Percentiles rank a stretch among this genome's conserved stretches.
These are phyloP conservation scores for Aspergillus sclerotiicarbonarius DNA, from an alignment of 495 filamentous ascomycete genomes.

Conservation along the genomic window DNA sequence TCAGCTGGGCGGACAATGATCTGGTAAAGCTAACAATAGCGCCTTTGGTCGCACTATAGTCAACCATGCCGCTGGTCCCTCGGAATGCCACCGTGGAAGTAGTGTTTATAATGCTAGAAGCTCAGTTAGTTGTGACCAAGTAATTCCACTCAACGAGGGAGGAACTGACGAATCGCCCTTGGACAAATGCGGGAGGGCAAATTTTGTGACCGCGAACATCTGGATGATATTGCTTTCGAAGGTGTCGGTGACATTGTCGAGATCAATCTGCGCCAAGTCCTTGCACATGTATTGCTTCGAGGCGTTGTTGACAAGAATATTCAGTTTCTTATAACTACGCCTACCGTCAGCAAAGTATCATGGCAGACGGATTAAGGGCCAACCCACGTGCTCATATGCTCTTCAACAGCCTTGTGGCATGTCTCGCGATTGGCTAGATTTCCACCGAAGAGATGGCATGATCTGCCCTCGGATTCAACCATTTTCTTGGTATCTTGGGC, in stretches of 20 bases:
- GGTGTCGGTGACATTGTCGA: slow-evolving; percentile 48
- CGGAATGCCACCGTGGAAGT: slow-evolving; percentile 54
- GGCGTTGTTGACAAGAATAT: slow-evolving; percentile 64
- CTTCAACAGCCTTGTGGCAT: slow-evolving; percentile 48
- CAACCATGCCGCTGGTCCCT: slow-evolving; percentile 52
- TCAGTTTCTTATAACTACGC: slow-evolving; percentile 43
- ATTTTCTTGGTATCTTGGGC: slow-evolving; percentile 53
- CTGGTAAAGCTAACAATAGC: slow-evolving; percentile 61
- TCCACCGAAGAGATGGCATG: slow-evolving; percentile 47
- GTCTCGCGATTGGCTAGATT: slow-evolving; percentile 47
- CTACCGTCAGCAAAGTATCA: background rate
- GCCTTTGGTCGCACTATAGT: slow-evolving; percentile 62
- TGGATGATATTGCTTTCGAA: slow-evolving; percentile 60
- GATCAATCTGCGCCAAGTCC: slow-evolving; percentile 51
- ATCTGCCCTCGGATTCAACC: slow-evolving; percentile 45
- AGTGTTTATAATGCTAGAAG: slow-evolving; percentile 57
- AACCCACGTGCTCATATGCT: slow-evolving; percentile 47
- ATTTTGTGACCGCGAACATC: slow-evolving; percentile 64
- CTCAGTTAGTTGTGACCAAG: slow-evolving; percentile 2
- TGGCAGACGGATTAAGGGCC: no score
- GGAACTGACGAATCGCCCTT: slow-evolving; percentile 42
- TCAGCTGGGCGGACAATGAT: slow-evolving; percentile 51
- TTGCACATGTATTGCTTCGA: slow-evolving; percentile 53
- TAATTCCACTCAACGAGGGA: no score
- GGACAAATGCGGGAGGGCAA: slow-evolving; percentile 54